Base-by-base conservation (phyloP, 306 rosid species). In the Mimosa bimucronata region DNA sequence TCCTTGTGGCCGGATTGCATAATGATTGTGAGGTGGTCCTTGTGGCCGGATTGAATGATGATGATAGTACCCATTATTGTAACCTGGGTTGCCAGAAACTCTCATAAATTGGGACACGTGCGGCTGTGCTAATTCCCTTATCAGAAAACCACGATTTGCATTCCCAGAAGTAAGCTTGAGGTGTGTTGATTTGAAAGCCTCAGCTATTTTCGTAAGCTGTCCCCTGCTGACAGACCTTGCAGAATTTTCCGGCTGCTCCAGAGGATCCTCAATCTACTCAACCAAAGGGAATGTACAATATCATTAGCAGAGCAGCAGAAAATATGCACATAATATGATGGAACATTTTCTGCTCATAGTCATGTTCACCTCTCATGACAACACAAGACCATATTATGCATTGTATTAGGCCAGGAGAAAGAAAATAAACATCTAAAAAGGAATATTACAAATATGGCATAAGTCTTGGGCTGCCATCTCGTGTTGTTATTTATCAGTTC, bases 191-290 rank as follows among this genome's bases (percentile, higher is more conserved):
- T 25, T 55, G 78, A 95, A 85, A 18, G 88, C 88, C 62, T 82
- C 88, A 1, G 90, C 62, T 82, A 95, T 88, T 90, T 83, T 93
- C 0, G 25, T 5, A 90, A 95, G 50, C 46, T 87, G 88, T 65
- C 73, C 83, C 37, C 16, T 10, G 29, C 82, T 79, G 67, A 95
- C 92, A 26, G 90, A 86, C 82, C 97, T 88, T 1, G 97, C 90
- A 31, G 87, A 66, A 73, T 95, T 95, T 77, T 79, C 88, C 2
- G 93, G 94, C 83, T 89, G 98, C 89, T 89, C 92, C 80, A 95
- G 90, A 72, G 99, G 99, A 87, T 95, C 99, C 85, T 95, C 99
- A 58, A 95, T 65, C 98, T 95, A 79, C 76, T 72, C 78, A 85
- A 62, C 77, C 88, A 77, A 25, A 73, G 42, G 68, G 28, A 70